Evolutionary conservation across 2,329 filamentous ascomycete genomes (phyloP).

Genomic region (Pseudogymnoascus sp.): DNA sequence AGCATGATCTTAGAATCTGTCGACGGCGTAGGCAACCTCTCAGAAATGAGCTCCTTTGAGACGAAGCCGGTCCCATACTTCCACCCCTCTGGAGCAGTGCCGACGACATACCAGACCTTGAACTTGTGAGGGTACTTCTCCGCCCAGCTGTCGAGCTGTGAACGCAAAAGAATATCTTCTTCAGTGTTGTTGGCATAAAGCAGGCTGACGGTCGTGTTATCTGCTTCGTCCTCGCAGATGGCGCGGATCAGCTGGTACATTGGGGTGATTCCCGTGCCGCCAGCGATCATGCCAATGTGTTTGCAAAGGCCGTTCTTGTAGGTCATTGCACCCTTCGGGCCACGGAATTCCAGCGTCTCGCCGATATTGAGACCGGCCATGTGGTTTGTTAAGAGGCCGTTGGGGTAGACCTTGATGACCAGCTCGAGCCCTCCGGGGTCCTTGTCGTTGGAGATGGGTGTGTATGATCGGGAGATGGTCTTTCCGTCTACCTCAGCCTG

Average conservation of each 20-base stretch:
- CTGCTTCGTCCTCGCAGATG: conserved; percentile 52
- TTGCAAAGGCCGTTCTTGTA: conserved; percentile 38
- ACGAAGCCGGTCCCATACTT: conserved; percentile 42
- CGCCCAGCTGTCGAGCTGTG: conserved; percentile 48
- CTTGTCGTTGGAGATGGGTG: conserved; percentile 41
- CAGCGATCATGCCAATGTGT: conserved; percentile 48
- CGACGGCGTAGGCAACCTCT: conserved; percentile 40
- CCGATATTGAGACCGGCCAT: conserved; percentile 40
- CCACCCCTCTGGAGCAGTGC: conserved; percentile 41
- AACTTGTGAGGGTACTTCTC: conserved; percentile 45
- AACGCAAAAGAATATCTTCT: conserved; percentile 50
- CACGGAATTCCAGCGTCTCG: conserved; percentile 44
- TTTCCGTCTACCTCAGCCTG: conserved; percentile 30
- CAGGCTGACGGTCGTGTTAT: conserved; percentile 48
- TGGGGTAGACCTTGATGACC: conserved; percentile 43
- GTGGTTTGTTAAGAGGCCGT: conserved; percentile 45
- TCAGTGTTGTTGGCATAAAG: conserved; percentile 53
- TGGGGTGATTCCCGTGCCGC: conserved; percentile 46
- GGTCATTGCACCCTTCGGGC: conserved; percentile 49
- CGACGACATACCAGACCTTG: conserved; percentile 48
- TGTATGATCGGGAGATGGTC: conserved; percentile 33
- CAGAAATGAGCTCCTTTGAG: conserved; percentile 41
- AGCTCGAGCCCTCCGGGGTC: conserved; percentile 44
- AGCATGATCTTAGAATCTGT: conserved; percentile 46
- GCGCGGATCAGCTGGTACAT: conserved; percentile 57